Percentiles rank a stretch among this genome's conserved stretches.
phyloP scores from a whole-genome alignment of 2,329 filamentous ascomycete species.

The Cyphellophora europaea region DNA sequence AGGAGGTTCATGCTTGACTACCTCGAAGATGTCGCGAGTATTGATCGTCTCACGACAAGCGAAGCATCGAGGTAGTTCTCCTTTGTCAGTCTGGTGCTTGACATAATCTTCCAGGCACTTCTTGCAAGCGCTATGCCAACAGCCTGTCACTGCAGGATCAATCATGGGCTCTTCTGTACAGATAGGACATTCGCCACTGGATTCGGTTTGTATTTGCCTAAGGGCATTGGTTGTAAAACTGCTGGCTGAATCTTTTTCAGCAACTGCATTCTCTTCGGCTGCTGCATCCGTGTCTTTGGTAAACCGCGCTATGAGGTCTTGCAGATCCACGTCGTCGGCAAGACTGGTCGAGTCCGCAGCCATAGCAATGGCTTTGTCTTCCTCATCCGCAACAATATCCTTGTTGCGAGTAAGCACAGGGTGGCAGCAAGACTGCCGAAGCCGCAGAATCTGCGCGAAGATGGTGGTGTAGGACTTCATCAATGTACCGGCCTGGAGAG shows the following conservation, averaged over 20 bases:
- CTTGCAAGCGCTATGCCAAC: slow-evolving; percentile 96
- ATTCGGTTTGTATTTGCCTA: slow-evolving; percentile 82
- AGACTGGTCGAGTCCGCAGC: slow-evolving; percentile 73
- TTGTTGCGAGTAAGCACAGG: slow-evolving; percentile 81
- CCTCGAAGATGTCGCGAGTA: slow-evolving; percentile 79
- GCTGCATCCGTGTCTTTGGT: slow-evolving; percentile 57
- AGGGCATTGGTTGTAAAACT: slow-evolving; percentile 79
- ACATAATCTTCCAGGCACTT: slow-evolving; percentile 87
- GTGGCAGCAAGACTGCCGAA: slow-evolving; percentile 91
- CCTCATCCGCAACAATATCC: slow-evolving; percentile 76
- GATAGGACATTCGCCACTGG: slow-evolving; percentile 82
- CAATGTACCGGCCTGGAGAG: slow-evolving; percentile 82
- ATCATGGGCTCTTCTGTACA: slow-evolving; percentile 95
- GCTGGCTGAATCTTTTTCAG: slow-evolving; percentile 48
- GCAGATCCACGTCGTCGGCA: slow-evolving; percentile 91
- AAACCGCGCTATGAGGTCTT: slow-evolving; percentile 76
- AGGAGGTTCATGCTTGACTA: slow-evolving; percentile 55
- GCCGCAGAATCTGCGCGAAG: slow-evolving; percentile 87
- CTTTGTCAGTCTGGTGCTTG: slow-evolving; percentile 70
- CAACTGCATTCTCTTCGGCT: slow-evolving; percentile 38
- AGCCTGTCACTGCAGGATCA: slow-evolving; percentile 86
- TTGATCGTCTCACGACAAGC: slow-evolving; percentile 80
- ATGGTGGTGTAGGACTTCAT: slow-evolving; percentile 96
- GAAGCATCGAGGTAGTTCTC: slow-evolving; percentile 72
- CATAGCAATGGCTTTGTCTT: slow-evolving; percentile 55